Percentiles rank a stretch among this genome's conserved stretches.
Conservation (phyloP, 768 basidiomycete species). For the Pholiota microspora region DNA sequence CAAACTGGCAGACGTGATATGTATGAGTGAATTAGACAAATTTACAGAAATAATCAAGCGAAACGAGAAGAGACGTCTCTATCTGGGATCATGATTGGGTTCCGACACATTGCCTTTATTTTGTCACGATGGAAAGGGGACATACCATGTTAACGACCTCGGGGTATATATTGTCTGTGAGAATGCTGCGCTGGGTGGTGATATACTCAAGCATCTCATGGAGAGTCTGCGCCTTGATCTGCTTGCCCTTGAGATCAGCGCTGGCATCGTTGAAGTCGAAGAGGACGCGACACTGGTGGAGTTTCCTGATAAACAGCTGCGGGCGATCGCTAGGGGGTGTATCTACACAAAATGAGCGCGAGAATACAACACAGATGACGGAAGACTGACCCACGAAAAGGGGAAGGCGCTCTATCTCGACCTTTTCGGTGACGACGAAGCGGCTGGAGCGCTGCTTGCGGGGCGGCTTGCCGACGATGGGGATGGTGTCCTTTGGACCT, state of each 20-base stretch:
- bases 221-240: conserved; percentile 96
- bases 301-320: conserved; percentile 89
- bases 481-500: conserved; percentile 94
- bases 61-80: too few species aligned
- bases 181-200: conserved; percentile 92
- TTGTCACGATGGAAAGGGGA: conserved; percentile 14
- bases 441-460: conserved; percentile 97
- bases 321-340: conserved; percentile 85
- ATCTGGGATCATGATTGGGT: too few species aligned
- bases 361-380: too few species aligned
- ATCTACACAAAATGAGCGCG: conserved; percentile 47
- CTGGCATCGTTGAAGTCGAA: conserved; percentile 99
- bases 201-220: conserved; percentile 99
- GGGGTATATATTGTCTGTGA: conserved; percentile 96
- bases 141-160: conserved; percentile 98
- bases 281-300: conserved; percentile 93
- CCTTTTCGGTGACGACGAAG: conserved; percentile 94
- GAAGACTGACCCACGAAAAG: conserved; percentile 73
- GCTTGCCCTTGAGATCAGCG: conserved; percentile 93
- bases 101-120: too few species aligned
- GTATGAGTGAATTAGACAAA: too few species aligned
- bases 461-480: conserved; percentile 93
- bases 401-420: conserved; percentile 93
- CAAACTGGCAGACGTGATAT: conserved; percentile 65
- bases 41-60: too few species aligned